Evolutionary conservation across 129 eudicot species (phyloP).

Genomic region (Escallonia herrerae): DNA sequence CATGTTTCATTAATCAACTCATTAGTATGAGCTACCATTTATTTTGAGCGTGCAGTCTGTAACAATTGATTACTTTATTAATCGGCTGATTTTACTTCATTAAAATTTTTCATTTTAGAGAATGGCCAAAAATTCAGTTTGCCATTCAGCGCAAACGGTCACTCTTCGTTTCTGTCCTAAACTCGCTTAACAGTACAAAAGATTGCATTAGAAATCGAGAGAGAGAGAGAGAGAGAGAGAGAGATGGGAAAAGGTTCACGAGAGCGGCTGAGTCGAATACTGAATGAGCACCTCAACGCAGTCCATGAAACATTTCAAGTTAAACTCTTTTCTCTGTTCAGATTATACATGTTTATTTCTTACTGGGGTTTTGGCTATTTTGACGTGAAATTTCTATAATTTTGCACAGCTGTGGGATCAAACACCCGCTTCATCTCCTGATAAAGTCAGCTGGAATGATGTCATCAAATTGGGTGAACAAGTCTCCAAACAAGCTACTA

Average conservation of each 20-base stretch:
- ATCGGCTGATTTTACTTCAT: too few species aligned
- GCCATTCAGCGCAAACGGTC: too few species aligned
- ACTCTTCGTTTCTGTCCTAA: background rate
- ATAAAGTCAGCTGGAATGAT: conserved; percentile 70
- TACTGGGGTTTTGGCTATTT: background rate
- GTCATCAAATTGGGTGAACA: conserved; percentile 74
- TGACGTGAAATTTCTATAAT: background rate
- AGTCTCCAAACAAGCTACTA: conserved; percentile 80
- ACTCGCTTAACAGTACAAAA: background rate
- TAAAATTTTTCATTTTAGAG: too few species aligned
- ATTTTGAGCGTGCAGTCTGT: too few species aligned
- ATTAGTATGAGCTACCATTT: too few species aligned
- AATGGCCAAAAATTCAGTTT: too few species aligned
- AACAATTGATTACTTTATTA: too few species aligned
- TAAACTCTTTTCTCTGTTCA: background rate
- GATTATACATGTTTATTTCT: background rate
- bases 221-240: conserved; percentile 1
- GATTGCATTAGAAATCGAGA: background rate
- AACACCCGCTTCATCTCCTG: conserved; percentile 57
- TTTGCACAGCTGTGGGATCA: conserved; percentile 51
- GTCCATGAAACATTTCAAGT: conserved; percentile 87
- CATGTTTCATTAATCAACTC: too few species aligned
- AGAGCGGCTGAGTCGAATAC: conserved; percentile 13
- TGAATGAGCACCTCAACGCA: conserved; percentile 50
- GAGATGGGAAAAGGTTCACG: background rate